These are phyloP conservation scores for Neocucurbitaria cava DNA, from an alignment of 2,329 filamentous ascomycete species.

Conservation along the genomic window DNA sequence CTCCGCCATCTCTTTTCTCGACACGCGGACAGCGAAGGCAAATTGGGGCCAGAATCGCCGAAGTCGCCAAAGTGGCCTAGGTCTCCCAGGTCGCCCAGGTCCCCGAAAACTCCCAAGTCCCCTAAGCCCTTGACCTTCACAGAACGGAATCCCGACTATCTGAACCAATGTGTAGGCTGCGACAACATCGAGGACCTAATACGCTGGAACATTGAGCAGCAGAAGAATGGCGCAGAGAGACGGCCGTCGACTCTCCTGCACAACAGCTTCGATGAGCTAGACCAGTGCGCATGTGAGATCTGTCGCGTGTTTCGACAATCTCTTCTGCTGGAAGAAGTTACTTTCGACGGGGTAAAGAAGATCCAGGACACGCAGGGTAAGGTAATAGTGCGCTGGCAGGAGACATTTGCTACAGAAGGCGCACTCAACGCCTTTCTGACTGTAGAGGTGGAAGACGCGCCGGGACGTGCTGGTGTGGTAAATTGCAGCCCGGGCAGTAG, in stretches of 20 bases:
- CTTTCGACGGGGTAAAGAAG: slow-evolving; percentile 5
- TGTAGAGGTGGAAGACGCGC: slow-evolving; percentile 1
- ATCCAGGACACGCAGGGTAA: background rate
- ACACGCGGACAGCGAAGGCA: slow-evolving; percentile 3
- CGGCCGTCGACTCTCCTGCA: background rate
- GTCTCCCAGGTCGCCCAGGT: slow-evolving; percentile 2
- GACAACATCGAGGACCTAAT: slow-evolving; percentile 8
- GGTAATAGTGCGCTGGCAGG: slow-evolving; percentile 5
- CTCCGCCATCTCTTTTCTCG: background rate
- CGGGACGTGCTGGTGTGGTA: slow-evolving; percentile 4
- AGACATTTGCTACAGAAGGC: background rate
- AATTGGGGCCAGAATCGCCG: slow-evolving; percentile 1
- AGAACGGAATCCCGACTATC: slow-evolving; percentile 2
- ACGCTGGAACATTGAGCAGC: background rate
- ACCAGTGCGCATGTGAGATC: slow-evolving; percentile 8
- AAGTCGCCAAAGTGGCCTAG: slow-evolving; percentile 3
- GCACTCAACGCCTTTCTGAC: background rate
- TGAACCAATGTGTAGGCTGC: slow-evolving; percentile 11
- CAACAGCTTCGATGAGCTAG: slow-evolving; percentile 10
- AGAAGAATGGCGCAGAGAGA: background rate
- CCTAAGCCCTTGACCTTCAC: slow-evolving; percentile 2
- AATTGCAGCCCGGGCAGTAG: slow-evolving; percentile 8
- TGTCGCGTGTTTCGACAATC: slow-evolving; percentile 10
- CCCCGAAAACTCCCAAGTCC: background rate
- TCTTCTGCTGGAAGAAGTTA: slow-evolving; percentile 9